Evolutionary conservation across 2,329 filamentous ascomycete genomes (phyloP).

Genomic region (Arthrobotrys musiformis): DNA sequence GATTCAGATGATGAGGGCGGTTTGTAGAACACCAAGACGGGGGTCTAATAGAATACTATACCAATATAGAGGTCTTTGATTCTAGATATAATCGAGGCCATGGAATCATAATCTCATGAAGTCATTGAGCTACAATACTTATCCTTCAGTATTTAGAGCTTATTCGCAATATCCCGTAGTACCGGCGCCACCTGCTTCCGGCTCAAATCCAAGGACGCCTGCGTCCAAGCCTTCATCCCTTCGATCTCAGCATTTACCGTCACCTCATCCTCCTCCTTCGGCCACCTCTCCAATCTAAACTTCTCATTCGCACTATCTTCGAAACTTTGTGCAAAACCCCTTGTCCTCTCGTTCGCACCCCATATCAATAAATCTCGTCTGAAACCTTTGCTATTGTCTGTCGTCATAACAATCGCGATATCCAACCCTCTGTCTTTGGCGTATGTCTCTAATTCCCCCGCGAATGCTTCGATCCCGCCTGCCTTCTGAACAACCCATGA

Average conservation of each 20-base stretch:
- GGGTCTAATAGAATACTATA: conserved; percentile 62
- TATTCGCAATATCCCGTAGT: conserved; percentile 66
- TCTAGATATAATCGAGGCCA: neutral
- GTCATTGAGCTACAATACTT: conserved; percentile 65
- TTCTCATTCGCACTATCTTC: conserved; percentile 63
- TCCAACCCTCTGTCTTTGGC: conserved; percentile 70
- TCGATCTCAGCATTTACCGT: conserved; percentile 64
- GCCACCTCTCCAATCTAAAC: conserved; percentile 70
- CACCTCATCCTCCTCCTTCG: conserved; percentile 63
- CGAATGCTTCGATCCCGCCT: conserved; percentile 65
- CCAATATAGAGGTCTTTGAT: neutral
- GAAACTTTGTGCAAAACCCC: conserved; percentile 69
- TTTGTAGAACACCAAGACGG: conserved; percentile 70
- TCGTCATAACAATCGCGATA: conserved; percentile 75
- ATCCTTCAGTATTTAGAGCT: conserved; percentile 64
- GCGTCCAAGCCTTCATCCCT: conserved; percentile 74
- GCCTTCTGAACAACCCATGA: conserved; percentile 64
- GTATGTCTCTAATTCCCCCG: conserved; percentile 68
- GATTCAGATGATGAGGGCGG: conserved; percentile 63
- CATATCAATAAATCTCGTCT: conserved; percentile 75
- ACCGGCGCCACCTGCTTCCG: conserved; percentile 77
- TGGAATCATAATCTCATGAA: too few species aligned
- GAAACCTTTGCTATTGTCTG: conserved; percentile 67
- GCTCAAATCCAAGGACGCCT: conserved; percentile 71
- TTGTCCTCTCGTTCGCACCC: conserved; percentile 68